A percentile compares a stretch with the other conserved stretches of the same genome.
Conservation (phyloP, 768 basidiomycete species). For the Termitomyces sp. region DNA sequence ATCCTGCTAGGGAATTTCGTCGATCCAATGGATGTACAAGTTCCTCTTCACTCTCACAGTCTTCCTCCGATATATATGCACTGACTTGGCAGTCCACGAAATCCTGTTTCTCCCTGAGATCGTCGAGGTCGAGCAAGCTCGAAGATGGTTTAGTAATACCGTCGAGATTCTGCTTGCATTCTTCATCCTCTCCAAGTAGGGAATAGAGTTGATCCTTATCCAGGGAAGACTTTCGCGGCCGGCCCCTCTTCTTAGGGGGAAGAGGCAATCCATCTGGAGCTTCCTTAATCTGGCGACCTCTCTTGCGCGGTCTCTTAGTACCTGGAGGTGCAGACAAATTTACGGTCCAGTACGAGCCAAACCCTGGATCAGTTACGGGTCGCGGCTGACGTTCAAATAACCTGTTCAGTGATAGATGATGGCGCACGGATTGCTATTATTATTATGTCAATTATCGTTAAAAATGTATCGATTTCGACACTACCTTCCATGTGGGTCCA, state of each 20-base stretch:
- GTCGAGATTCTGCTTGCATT: slow-evolving; percentile 10
- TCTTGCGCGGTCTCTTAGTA: slow-evolving; percentile 79
- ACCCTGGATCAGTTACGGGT: slow-evolving; percentile 80
- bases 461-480: slow-evolving; percentile 5
- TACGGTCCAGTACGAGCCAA: slow-evolving; percentile 90
- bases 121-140: background rate
- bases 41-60: slow-evolving; percentile 69
- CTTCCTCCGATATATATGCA: slow-evolving; percentile 32
- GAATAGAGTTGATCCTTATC: slow-evolving; percentile 4
- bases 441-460: slow-evolving; percentile 9
- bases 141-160: background rate
- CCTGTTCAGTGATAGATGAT: slow-evolving; percentile 77
- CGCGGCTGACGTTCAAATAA: slow-evolving; percentile 78
- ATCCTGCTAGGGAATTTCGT: slow-evolving; percentile 26
- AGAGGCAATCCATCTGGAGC: slow-evolving; percentile 14
- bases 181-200: slow-evolving; percentile 16
- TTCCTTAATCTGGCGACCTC: slow-evolving; percentile 57
- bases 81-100: slow-evolving; percentile 12
- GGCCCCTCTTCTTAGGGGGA: slow-evolving; percentile 32
- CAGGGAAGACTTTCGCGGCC: slow-evolving; percentile 27
- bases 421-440: slow-evolving; percentile 77
- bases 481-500: slow-evolving; percentile 82
- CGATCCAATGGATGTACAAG: slow-evolving; percentile 39
- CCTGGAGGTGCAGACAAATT: slow-evolving; percentile 80
- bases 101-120: slow-evolving; percentile 8